Percentiles rank a stretch among this genome's conserved stretches.
Conservation (phyloP, 768 basidiomycete species). For the Porpolomopsis calyptriformis region DNA sequence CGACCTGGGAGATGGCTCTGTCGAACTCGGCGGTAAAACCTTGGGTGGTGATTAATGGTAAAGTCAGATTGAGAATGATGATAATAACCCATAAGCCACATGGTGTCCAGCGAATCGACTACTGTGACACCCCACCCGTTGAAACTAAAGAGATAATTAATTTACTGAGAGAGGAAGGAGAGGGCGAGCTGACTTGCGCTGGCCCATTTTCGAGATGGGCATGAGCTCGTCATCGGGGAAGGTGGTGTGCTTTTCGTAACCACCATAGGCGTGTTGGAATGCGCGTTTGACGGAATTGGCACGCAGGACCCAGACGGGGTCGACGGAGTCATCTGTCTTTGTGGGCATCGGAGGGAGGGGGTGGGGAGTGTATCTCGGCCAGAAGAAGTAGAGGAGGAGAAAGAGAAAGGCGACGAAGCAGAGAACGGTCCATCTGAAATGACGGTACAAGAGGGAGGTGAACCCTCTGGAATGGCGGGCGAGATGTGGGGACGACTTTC, state of each 20-base stretch:
- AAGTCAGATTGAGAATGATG: constrained; percentile 55
- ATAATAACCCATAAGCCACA: constrained; percentile 71
- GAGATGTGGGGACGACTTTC: no score
- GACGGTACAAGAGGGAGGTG: no score
- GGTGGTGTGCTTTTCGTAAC: constrained; percentile 50
- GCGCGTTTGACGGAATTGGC: constrained; percentile 50
- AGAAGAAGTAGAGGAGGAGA: no score
- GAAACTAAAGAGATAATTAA: constrained; percentile 25
- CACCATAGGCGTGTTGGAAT: constrained; percentile 58
- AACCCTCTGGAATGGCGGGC: no score
- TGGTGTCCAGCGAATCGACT: constrained; percentile 70
- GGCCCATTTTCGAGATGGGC: constrained; percentile 35
- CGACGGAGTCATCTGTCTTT: no score
- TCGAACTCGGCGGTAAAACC: constrained; percentile 58
- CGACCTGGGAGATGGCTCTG: constrained; percentile 42
- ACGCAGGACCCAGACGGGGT: constrained; percentile 36
- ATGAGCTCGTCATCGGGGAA: constrained; percentile 49
- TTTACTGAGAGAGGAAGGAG: constrained; percentile 37
- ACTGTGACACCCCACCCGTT: constrained; percentile 54
- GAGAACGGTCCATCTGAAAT: no score
- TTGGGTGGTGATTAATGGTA: constrained; percentile 26
- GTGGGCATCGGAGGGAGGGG: no score
- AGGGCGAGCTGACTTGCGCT: neutral
- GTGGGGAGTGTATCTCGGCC: no score
- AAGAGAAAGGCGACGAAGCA: no score